Base-by-base conservation (phyloP, 169 alveolate genomes). In the Plasmodium gaboni region DNA sequence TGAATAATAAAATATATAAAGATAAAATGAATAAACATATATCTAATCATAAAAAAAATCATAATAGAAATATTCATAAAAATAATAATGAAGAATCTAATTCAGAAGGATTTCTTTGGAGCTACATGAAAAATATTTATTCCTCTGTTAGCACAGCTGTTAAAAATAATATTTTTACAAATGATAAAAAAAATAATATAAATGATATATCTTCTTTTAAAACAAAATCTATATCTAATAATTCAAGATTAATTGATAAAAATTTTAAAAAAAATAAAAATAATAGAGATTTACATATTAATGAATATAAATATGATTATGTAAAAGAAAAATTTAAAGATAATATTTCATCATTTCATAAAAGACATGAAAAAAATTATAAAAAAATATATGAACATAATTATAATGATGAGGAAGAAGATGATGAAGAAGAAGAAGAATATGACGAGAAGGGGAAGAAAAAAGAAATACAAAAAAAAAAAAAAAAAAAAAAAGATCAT, bases 141-240 rank as follows among this genome's bases (percentile, higher is more conserved):
- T 64, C 89, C 6, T 78, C 89, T 38, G 17, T 78, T 32, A 55
- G 78, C 8, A 26, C 89, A 2, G 89, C 28, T 13, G 89, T 78
- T 42, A 78, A 57, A 12, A 78, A 78, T 48, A 78, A 78, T n/a
- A 78, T 78, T 48, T 78, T 78, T 48, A 48, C 67, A 2, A 3
- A 22, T 51, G 88, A 74, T 24, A 55, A 55, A 22, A 10, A 2
- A 0, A 7, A 1, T 12, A 51, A n/a, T 8, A 24, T n/a, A 8
- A 46, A 65, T n/a, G 15, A 44, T 22, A 55, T 55, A 17, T 26
- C 63, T 42, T 60, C 53, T 7, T 26, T 19, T 8, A 13, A 67
- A 17, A 44, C 38, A 7, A 78, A 78, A 28, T 8, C 12, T 0
- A 50, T 78, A 64, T 78, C 89, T 7, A 60, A 78, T 19, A 68